Evolutionary conservation across 2,329 filamentous ascomycete genomes (phyloP).

Genomic region (Saccharata proteae): DNA sequence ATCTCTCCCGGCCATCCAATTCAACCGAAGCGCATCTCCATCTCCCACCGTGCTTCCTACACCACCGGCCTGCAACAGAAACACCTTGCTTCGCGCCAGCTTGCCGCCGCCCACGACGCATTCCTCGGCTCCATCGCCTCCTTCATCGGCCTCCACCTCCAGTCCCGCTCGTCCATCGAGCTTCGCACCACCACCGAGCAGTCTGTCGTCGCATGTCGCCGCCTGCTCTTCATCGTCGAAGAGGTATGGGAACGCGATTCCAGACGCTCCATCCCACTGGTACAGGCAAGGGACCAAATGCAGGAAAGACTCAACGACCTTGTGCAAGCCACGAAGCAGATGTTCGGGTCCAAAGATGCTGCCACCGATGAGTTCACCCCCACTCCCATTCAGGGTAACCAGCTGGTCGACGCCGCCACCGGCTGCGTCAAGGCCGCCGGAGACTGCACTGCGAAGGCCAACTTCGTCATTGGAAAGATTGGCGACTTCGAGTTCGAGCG

Average conservation of each 20-base stretch:
- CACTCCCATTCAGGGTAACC: constrained; percentile 65
- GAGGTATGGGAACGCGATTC: constrained; percentile 69
- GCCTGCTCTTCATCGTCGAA: constrained; percentile 68
- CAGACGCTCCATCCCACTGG: constrained; percentile 52
- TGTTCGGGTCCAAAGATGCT: constrained; percentile 55
- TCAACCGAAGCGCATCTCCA: constrained; percentile 35
- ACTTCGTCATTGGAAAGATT: constrained; percentile 72
- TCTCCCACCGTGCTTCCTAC: constrained; percentile 66
- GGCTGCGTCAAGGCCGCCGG: constrained; percentile 81
- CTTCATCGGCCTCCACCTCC: constrained; percentile 85
- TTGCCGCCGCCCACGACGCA: constrained; percentile 69
- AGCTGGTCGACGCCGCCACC: constrained; percentile 67
- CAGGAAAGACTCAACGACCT: constrained; percentile 69
- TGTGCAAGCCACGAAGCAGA: constrained; percentile 68
- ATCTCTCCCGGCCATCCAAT: constrained; percentile 13
- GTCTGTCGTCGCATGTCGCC: constrained; percentile 68
- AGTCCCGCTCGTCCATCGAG: constrained; percentile 81
- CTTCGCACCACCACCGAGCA: constrained; percentile 72
- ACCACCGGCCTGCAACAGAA: constrained; percentile 51
- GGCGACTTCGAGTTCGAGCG: constrained; percentile 76
- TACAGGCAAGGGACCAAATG: constrained; percentile 61
- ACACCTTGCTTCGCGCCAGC: constrained; percentile 70
- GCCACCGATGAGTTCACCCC: constrained; percentile 66
- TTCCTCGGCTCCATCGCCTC: constrained; percentile 86
- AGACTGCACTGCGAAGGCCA: constrained; percentile 80